phyloP scores from a whole-genome alignment of 208 protist genomes.

The Wallacemonas sp. region DNA sequence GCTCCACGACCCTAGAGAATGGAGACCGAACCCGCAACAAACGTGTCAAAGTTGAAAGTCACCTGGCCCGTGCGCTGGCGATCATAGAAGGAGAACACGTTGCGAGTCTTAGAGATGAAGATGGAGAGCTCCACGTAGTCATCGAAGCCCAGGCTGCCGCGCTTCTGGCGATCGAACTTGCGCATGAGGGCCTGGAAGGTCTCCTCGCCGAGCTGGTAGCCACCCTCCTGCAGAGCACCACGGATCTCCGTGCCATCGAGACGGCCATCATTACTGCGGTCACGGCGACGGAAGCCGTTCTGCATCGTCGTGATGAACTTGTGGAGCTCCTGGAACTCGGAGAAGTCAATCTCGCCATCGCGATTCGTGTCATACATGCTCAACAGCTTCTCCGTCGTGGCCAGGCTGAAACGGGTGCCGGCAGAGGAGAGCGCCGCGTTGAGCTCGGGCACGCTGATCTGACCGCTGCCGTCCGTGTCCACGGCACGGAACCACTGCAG shows the following conservation, averaged over 20 bases:
- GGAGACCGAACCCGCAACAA: constrained; percentile 56
- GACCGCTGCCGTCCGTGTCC: constrained; percentile 67
- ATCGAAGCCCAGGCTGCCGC: constrained; percentile 78
- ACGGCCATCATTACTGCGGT: constrained; percentile 49
- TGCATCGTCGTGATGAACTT: constrained; percentile 76
- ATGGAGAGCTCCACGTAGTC: constrained; percentile 91
- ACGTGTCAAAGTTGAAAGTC: constrained; percentile 78
- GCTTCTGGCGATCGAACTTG: constrained; percentile 78
- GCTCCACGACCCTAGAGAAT: too few species aligned
- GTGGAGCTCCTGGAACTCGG: constrained; percentile 80
- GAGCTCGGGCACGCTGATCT: constrained; percentile 79
- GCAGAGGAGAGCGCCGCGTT: constrained; percentile 64
- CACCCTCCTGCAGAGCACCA: constrained; percentile 43
- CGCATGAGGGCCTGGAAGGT: constrained; percentile 86
- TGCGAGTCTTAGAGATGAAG: constrained; percentile 70
- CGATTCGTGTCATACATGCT: constrained; percentile 80
- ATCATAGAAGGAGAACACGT: constrained; percentile 78
- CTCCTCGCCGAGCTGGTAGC: constrained; percentile 60
- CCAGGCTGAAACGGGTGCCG: constrained; percentile 65
- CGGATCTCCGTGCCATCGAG: constrained; percentile 77
- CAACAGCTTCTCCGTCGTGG: constrained; percentile 78
- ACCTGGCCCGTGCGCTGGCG: constrained; percentile 65
- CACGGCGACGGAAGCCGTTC: constrained; percentile 64
- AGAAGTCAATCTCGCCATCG: constrained; percentile 59
- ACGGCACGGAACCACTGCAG: constrained; percentile 77